Evolutionary conservation across 208 protist genomes (phyloP), one percentile per base, ranked within the genome.

Genomic region (Acanthamoeba divionensis): DNA sequence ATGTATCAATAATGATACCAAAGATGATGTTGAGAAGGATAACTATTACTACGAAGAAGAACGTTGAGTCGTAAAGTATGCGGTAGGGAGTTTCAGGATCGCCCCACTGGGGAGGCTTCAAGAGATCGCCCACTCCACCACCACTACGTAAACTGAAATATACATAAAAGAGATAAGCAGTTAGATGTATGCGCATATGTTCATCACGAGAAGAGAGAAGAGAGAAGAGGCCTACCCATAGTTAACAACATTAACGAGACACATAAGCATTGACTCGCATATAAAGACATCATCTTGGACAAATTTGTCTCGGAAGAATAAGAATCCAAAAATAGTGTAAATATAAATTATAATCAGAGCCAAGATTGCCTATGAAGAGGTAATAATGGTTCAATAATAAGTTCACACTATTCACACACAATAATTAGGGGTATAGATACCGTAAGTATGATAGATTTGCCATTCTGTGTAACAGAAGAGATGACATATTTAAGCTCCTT

Each of bases 1-100:
- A 98, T 18, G 96, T 97, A 91, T 97, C 97, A 90, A 98, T 97
- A 89, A 98, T 98, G 69, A 98, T 96, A 96, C 97, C 97, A 91
- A 98, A 98, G 50, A 98, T 95, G 85, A 98, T 96, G 93, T 98
- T 97, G 4, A 98, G 91, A 44, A 98, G 96, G 62, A 98, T 96
- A 24, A 98, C 95, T 36, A 96, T 97, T 12, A 98, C 94, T 26
- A 98, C 38, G 41, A 97, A 96, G 92, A 97, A 98, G 93, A 98
- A 98, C 45, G 95, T 80, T 63, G 98, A 92, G 92, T 98, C 97
- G 92, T 97, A 94, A 15, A 95, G 15, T 15, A 94, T 63, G 26
- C 93, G 90, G 80, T 65, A 57, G 8, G 65, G 36, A 10, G 79
- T 66, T 33, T 10, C 52, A 31, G 73, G 69, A 1, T 94, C 93